Base-by-base conservation (phyloP, 192 early-diverging fungal genomes). In the Thoreauomyces humboldtii region DNA sequence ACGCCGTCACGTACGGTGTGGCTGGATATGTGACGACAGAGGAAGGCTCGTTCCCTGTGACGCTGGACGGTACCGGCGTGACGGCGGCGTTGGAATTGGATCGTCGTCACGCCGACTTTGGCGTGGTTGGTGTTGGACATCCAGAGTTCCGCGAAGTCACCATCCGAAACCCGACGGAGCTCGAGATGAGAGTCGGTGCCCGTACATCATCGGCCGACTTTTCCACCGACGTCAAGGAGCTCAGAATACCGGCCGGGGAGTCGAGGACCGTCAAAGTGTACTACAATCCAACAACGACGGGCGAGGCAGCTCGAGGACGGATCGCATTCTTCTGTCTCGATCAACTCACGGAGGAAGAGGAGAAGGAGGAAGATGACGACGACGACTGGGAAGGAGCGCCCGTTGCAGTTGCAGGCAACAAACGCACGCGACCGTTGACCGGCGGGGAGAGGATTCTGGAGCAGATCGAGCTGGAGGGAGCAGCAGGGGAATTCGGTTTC, bases 91-190 rank as follows among this genome's bases (percentile, higher is more conserved):
- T 83, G 11, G 38, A 29, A 7, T 33, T 83, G 6, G 65, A 67
- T 43, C 44, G 15, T 1, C 22, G 32, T 6, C 57, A 74, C 35
- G 63, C 69, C 12, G 62, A 78, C 59, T 83, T 83, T 71, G 81
- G 81, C 3, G 70, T 76, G 4, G 76, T 83, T 36, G 81, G 81
- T 5, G 63, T 80, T n/a, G 73, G 62, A 6, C 68, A 74, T 28
- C 75, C 76, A 17, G 81, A 83, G 58, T 80, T 72, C 46, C 58
- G 73, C 15, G 64, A 68, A 12, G 33, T 83, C 27, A 55, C 35
- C 7, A 55, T 79, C 41, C 62, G 19, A 19, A 83, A 83, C 44
- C 69, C 67, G 7, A 72, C 77, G 1, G 28, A 47, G 35, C 53
- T 81, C 36, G 25, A 25, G 9, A 50, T 77, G 37, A 59, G 67